Evolutionary conservation across 116 monocot genomes (phyloP), one percentile per base, ranked within the genome.

Genomic region (Dioscorea cayenensis): DNA sequence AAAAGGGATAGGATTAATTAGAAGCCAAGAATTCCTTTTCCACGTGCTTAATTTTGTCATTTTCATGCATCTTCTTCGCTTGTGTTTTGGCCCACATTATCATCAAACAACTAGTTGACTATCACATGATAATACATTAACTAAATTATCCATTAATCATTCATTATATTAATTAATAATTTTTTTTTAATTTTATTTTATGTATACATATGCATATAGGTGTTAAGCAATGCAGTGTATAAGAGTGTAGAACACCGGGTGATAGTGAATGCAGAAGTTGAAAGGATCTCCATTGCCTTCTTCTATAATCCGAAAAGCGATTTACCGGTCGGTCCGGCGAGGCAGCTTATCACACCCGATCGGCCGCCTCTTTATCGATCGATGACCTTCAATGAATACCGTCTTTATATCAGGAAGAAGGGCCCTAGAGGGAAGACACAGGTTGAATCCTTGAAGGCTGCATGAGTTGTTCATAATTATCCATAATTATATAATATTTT

Each of bases 191-290:
- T 32, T 32, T 32, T 32, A 4, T 3, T 32, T 2, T 32, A 32
- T 32, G 4, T 32, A 32, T 32, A 43, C 8, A 43, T 43, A 10
- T 43, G 43, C 6, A 43, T 43, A 43, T 43, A 70, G 70, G 70
- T 70, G 70, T 14, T 70, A 28, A 70, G 70, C 59, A 70, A 70
- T 58, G 70, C 55, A n/a, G 35, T 18, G 22, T 77, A 66, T 49
- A 77, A 67, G 66, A 77, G 77, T 58, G 77, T 77, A 18, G 77
- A 77, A 66, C 77, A 77, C 65, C 55, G 77, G n/a, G 77, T 77
- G 60, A 38, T 77, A 20, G 72, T 51, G 25, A 77, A 77, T 35
- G 77, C 65, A 3, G 23, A 14, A 36, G 55, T 22, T 14, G 77
- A 77, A 38, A 64, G 77, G 51, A 35, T 77, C 7, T 71, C 71